Percentiles rank a stretch among this genome's conserved stretches.
Evolutionary conservation across 306 rosid genomes (phyloP).

Genomic region (Aeschynomene evenia): DNA sequence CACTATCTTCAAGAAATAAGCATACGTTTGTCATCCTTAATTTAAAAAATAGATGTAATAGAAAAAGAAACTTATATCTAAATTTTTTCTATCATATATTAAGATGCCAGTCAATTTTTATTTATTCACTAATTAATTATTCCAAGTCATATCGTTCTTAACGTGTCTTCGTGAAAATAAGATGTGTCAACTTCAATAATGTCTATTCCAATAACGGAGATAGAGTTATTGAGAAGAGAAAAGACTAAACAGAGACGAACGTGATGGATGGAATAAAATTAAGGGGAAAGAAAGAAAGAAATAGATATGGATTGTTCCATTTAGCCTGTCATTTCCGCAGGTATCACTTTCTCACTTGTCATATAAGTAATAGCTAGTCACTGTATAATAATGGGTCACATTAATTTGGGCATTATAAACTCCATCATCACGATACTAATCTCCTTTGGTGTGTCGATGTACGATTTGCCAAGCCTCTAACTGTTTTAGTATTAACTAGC

Average conservation of each 20-base stretch:
- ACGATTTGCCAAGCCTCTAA: neutral
- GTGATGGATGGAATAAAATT: neutral
- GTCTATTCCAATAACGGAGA: neutral
- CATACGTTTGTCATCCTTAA: no score
- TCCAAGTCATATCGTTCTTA: neutral
- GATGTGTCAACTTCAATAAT: neutral
- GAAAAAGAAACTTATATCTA: no score
- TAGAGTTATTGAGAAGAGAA: neutral
- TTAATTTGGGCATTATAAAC: conserved; percentile 2
- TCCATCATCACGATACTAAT: neutral
- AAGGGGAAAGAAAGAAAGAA: neutral
- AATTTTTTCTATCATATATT: no score
- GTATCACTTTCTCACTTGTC: conserved; percentile 20
- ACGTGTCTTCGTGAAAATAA: neutral
- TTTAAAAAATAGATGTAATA: no score
- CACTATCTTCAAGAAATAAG: no score
- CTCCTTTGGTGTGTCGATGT: conserved; percentile 7
- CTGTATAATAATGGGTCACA: neutral
- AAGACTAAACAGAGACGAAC: neutral
- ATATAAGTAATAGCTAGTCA: neutral
- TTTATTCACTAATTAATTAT: no score
- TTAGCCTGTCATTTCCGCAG: neutral
- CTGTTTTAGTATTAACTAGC: no score
- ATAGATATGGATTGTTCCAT: neutral
- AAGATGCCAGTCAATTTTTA: no score